Conservation (phyloP, 2,329 filamentous ascomycete genomes). For the Fusarium continuum region DNA sequence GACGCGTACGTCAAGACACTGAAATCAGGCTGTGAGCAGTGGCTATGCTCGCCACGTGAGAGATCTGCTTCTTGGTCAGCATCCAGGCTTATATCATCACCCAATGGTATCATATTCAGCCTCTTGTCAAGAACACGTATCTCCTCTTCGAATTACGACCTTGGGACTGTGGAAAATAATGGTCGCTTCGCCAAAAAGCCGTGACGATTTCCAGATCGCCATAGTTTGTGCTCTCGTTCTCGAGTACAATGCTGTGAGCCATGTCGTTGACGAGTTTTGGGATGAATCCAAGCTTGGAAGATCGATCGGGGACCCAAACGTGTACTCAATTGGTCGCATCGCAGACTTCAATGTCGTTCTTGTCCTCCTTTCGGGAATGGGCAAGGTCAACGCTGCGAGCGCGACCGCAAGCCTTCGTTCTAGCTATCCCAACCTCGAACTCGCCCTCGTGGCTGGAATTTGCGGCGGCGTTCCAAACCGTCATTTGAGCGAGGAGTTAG, state of each 20-base stretch:
- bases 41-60: neutral
- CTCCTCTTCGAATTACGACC: neutral
- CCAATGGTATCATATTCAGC: too few relatives aligned
- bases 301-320: constrained; percentile 41
- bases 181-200: neutral
- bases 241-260: constrained; percentile 38
- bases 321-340: constrained; percentile 45
- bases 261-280: constrained; percentile 44
- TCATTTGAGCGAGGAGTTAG: constrained; percentile 12
- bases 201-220: constrained; percentile 37
- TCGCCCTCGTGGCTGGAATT: constrained; percentile 52
- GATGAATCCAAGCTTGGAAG: constrained; percentile 36
- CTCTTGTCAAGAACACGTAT: too few relatives aligned
- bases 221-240: constrained; percentile 43
- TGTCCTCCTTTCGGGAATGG: constrained; percentile 41
- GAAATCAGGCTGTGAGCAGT: neutral
- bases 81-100: too few relatives aligned
- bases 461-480: constrained; percentile 51
- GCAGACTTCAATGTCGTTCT: constrained; percentile 45
- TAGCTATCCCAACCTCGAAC: constrained; percentile 48
- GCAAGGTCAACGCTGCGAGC: constrained; percentile 42
- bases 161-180: neutral
- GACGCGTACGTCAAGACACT: neutral
- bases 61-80: neutral
- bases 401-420: constrained; percentile 42